Percentiles rank a stretch among this genome's conserved stretches.
Conservation (phyloP, 176 grass and related monocot species). For the Zoysia pacifica region DNA sequence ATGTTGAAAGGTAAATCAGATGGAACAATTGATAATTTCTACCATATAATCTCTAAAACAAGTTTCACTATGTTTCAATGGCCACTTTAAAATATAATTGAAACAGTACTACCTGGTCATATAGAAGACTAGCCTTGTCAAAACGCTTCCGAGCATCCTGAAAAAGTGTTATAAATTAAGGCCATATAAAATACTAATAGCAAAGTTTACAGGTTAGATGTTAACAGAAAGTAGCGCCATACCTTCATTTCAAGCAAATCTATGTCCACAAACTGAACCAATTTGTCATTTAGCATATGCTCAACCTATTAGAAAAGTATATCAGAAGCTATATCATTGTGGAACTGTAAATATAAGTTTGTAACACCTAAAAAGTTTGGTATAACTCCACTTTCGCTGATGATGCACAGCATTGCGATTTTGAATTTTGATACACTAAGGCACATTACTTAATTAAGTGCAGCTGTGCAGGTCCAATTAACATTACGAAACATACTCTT, state of each 20-base stretch:
- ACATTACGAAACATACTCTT: background rate
- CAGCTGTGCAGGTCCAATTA: background rate
- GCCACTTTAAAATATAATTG: conserved; percentile 9
- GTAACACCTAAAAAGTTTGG: conserved; percentile 10
- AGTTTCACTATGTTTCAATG: conserved; percentile 8
- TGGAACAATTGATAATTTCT: background rate
- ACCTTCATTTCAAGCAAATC: conserved; percentile 98
- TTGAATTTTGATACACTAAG: background rate
- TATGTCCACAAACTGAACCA: conserved; percentile 93
- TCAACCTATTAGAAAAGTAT: conserved; percentile 66
- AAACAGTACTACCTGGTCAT: conserved; percentile 80
- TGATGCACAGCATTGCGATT: background rate
- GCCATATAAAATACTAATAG: conserved; percentile 26
- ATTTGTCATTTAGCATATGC: conserved; percentile 95
- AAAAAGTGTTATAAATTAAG: conserved; percentile 36
- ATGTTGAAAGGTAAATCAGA: background rate
- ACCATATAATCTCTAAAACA: background rate
- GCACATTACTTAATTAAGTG: background rate
- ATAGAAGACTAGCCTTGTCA: conserved; percentile 96
- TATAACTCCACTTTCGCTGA: background rate
- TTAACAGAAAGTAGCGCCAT: conserved; percentile 23
- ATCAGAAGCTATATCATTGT: conserved; percentile 31
- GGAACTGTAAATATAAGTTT: conserved; percentile 8
- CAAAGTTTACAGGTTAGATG: conserved; percentile 21
- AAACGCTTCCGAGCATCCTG: conserved; percentile 92